Evolutionary conservation across 169 alveolate species (phyloP), one percentile per base, ranked within the genome.

Genomic region (Toxoplasma gondii): DNA sequence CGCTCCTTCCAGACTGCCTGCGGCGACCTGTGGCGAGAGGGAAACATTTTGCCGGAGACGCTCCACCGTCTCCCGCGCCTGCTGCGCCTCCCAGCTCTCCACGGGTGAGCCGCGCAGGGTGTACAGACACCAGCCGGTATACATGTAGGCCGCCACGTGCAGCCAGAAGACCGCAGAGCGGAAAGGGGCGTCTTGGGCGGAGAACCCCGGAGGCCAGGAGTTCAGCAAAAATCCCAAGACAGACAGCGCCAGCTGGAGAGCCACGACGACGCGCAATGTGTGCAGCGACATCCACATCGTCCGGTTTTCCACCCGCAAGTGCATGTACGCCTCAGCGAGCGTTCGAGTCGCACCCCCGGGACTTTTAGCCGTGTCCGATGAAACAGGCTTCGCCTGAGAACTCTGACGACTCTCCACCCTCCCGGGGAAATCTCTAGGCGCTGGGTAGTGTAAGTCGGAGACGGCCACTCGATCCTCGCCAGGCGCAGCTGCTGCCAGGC

Each of bases 51-150:
- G 74, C 74, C 74, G 74, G n/a, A 64, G 29, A 16, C 74, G 74
- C 29, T 64, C 74, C 5, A 19, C 34, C 34, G 74, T 64, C 22
- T 64, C 74, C 7, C n/a, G 74, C 31, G 74, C 74, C n/a, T 64
- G 74, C 1, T 27, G 74, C 74, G 7, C 74, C 31, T 64, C 74
- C 74, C 74, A 64, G 58, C 58, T 49, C 74, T 16, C 74, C 7
- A 31, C 22, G 45, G 39, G 39, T 12, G 10, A 27, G n/a, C 1
- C 86, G 1, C 86, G 19, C 10, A 78, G 19, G 86, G 39, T n/a
- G 86, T 78, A 78, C 39, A 78, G 86, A n/a, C 43, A 78, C 86
- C 86, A 78, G 27, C 44, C 86, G 44, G 86, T 7, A 31, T 16
- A 78, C n/a, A 38, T 19, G 45, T 19, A 38, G 45, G n/a, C 45